Evolutionary conservation across 225 moss, liverwort and hornwort genomes (phyloP).

Genomic region (Pseudisothecium myosuroides): DNA sequence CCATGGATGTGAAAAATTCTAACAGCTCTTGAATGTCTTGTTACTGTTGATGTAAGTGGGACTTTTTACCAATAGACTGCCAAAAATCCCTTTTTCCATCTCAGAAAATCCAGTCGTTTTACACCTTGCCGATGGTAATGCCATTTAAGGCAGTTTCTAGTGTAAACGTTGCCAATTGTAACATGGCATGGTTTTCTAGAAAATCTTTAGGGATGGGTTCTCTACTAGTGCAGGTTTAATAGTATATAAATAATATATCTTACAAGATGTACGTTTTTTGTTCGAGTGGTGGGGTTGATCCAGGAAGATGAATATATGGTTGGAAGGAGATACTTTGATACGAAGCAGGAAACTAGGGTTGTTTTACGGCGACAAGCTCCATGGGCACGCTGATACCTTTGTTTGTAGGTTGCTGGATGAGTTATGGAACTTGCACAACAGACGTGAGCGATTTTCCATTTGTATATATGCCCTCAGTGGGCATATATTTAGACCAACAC

Average conservation of each 20-base stretch:
- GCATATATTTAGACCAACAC: background rate
- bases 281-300: background rate
- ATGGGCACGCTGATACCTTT: background rate
- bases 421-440: background rate
- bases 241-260: background rate
- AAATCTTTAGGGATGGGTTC: background rate
- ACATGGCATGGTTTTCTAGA: background rate
- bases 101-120: background rate
- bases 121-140: background rate
- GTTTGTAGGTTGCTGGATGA: background rate
- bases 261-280: background rate
- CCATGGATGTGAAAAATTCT: background rate
- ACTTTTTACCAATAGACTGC: background rate
- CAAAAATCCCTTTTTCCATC: background rate
- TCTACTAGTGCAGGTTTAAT: background rate
- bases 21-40: background rate
- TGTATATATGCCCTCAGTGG: background rate
- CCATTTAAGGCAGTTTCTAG: background rate
- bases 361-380: slow-evolving; percentile 17
- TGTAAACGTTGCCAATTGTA: background rate
- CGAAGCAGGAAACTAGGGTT: slow-evolving; percentile 13
- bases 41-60: background rate
- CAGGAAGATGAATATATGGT: slow-evolving; percentile 28
- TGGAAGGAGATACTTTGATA: slow-evolving; percentile 13
- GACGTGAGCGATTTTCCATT: background rate